Evolutionary conservation across 2,329 filamentous ascomycete species (phyloP), one percentile per base, ranked within the genome.

Genomic region (Colletotrichum limetticola): DNA sequence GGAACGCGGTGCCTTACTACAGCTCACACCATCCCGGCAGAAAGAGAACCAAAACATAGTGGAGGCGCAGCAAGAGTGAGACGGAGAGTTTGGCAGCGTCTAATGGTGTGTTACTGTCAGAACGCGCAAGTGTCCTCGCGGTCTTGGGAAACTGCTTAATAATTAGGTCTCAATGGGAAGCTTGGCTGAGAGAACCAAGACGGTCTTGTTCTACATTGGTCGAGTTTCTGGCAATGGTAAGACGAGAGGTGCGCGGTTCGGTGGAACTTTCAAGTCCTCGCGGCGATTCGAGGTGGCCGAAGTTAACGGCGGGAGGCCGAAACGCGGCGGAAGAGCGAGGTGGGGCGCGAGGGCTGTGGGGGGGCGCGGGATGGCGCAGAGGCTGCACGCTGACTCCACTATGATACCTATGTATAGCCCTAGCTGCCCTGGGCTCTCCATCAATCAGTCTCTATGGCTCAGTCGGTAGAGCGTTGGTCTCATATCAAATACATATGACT

Each of bases 401-500:
- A 28, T 0, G 1, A 7, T 59, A 37, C 22, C 7, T 59, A 24
- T 3, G 0, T 59, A 42, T 0, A 24, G 1, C 3, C 14, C 1
- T 8, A 37, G 3, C 2, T 1, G 1, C 1, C 3, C 8, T 0
- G 7, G 0, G 0, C 0, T 2, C 0, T 1, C 1, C 4, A 6
- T 16, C 42, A 49, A 16, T 3, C 1, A 12, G 70, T 72, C 70
- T 72, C 60, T 63, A 52, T 72, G 71, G 71, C 71, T 72, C 71
- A 72, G 71, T 72, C 46, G 71, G 71, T 56, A 72, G 71, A 72
- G 71, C 71, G 71, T 70, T 72, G 71, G 71, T 72, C 71, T 72
- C 71, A 72, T 72, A 72, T 61, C 30, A 6, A 11, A 9, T 58
- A 1, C 16, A 57, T 70, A 72, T 71, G 71, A 72, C 66, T 28